Base-by-base conservation (phyloP, 2,329 filamentous ascomycete genomes). In the Arthrobotrys entomopaga region DNA sequence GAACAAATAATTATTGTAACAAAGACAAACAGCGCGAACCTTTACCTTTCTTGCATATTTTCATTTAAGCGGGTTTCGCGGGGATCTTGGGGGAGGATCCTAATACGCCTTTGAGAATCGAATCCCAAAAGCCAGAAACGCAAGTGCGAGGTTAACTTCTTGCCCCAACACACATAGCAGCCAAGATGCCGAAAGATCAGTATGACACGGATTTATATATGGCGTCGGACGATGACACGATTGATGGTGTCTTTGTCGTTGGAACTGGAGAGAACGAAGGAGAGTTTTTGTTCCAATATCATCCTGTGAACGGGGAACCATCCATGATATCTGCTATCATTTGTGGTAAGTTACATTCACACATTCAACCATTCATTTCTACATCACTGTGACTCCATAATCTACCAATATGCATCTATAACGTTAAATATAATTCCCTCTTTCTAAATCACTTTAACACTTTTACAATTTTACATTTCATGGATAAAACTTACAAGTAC, bases 281-380 rank as follows among this genome's bases (percentile, higher is more conserved):
- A 16, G 69, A 73, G 49, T 73, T 73, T 38, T 56, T 73, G 16
- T 73, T 73, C 29, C 69, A 73, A 52, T 73, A 66, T 46, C 63
- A 66, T 66, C 69, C 69, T 16, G 26, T 52, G 48, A 56, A 61
- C 13, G 69, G 69, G 22, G 61, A 73, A 8, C 69, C 69, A 26
- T 66, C 63, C 10, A 73, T 60, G 29, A 63, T 73, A 60, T 73
- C 69, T 46, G 56, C 64, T 7, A 66, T 73, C 15, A 63, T 73
- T 34, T 40, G 66, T 43, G 61, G 69, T 66, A 48, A 22, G 69
- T 66, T 46, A 46, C n/a, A n/a, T n/a, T 34, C 10, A 34, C 29
- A 7, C 5, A 6, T 11, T 20, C 26, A 22, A 19, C 5, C 46
- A 19, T 22, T 2, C 19, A 50, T 43, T 42, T 15, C n/a, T 16